Evolutionary conservation across 352 stramenopile genomes (phyloP), one percentile per base, ranked within the genome.

Genomic region (Phytopythium cucurbitacearum): DNA sequence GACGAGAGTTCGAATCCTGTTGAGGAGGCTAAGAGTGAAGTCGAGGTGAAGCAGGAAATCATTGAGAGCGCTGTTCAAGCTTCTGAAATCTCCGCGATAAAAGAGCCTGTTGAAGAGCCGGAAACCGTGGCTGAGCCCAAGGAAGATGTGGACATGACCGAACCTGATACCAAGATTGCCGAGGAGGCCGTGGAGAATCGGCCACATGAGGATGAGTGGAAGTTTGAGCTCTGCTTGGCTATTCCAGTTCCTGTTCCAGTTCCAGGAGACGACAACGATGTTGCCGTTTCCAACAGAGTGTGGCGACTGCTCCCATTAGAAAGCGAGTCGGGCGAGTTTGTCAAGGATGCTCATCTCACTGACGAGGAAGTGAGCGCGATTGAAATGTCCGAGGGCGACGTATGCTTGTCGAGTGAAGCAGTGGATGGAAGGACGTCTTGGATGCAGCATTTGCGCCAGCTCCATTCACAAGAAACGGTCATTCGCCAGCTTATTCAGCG

Each of bases 281-380:
- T 12, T 2, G 53, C 41, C 28, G 16, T 21, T 4, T 7, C 7
- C 1, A 42, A 51, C 7, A 8, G 12, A 4, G n/a, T 65, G 32
- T 91, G 80, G 80, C 76, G 78, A 38, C 61, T 91, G 38, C 57
- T 89, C 3, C 71, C 74, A 5, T 53, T 91, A 33, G 69, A 79
- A 35, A 81, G 41, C 41, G 56, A 76, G 12, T 58, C 53, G 8
- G 66, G 74, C 5, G 69, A 88, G 53, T 89, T 86, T 53, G 48
- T 85, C 4, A 53, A 77, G n/a, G 65, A 82, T 46, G 49, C 85
- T 3, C 73, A 73, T 36, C 49, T 89, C 41, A 84, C 65, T 4
- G 67, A 87, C 5, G 62, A 85, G 13, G 68, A 89, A 59, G 62
- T 91, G 12, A 51, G 45, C 33, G 64, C 71, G n/a, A 80, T 91